Conservation (phyloP, 345 rosid genomes). For the Chamaenerion angustifolium region DNA sequence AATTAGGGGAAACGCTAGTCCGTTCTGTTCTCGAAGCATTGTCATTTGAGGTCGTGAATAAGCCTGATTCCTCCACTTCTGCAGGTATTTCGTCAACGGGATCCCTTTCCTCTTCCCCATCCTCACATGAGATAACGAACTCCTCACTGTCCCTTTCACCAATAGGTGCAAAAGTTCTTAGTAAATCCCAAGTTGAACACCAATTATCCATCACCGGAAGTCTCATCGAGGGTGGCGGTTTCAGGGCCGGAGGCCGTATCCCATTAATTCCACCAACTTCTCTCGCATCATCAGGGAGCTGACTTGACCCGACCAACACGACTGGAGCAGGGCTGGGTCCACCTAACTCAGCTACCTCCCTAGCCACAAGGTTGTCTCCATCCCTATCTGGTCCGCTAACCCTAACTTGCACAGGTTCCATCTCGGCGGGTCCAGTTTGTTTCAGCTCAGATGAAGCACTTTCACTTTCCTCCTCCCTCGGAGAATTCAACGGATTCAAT, state of each 20-base stretch:
- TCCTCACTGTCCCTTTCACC: not conserved
- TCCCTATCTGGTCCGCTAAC: not conserved
- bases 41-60: constrained; percentile 6
- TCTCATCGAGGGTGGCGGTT: constrained; percentile 17
- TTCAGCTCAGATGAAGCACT: not conserved
- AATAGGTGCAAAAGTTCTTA: constrained; percentile 14
- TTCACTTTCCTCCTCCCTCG: constrained; percentile 2
- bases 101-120: constrained; percentile 4
- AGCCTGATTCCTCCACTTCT: not conserved
- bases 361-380: not conserved
- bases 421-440: not conserved
- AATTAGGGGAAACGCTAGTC: constrained; percentile 13
- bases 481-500: constrained; percentile 10
- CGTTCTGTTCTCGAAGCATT: constrained; percentile 3
- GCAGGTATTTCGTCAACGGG: not conserved
- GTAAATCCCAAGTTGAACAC: constrained; percentile 19
- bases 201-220: constrained; percentile 11
- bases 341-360: not conserved
- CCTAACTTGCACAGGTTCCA: not conserved
- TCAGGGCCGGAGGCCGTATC: constrained; percentile 15
- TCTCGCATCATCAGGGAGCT: not conserved
- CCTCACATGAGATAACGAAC: not conserved
- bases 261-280: constrained; percentile 14
- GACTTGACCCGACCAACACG: not conserved
- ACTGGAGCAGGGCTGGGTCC: not conserved